phyloP scores from a whole-genome alignment of 164 flowering plant genomes.

The Annona cherimola region DNA sequence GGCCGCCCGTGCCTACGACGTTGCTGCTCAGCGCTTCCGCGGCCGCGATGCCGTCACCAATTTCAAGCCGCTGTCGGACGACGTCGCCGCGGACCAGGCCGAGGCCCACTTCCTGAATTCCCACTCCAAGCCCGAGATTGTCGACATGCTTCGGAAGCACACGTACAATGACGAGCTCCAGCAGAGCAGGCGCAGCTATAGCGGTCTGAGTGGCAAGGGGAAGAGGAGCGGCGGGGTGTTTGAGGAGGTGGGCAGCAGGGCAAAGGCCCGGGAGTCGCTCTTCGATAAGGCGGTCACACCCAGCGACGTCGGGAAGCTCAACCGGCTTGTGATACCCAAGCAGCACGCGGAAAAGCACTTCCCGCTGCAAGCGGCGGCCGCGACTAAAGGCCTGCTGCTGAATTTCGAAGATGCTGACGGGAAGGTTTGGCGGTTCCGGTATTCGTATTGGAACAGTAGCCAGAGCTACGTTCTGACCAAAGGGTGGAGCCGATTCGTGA shows the following conservation, averaged over 20 bases:
- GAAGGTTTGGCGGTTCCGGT: slow-evolving; percentile 82
- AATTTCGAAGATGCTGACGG: slow-evolving; percentile 66
- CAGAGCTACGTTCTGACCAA: slow-evolving; percentile 88
- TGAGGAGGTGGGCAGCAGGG: slow-evolving; percentile 2
- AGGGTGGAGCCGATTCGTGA: slow-evolving; percentile 91
- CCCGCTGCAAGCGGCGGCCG: slow-evolving; percentile 44
- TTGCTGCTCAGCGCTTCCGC: slow-evolving; percentile 80
- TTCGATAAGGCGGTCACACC: slow-evolving; percentile 92
- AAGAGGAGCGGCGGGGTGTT: neutral
- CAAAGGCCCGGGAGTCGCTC: slow-evolving; percentile 40
- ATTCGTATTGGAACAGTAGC: slow-evolving; percentile 91
- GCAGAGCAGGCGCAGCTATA: slow-evolving; percentile 48
- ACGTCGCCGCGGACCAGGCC: slow-evolving; percentile 27
- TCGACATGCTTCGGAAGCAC: slow-evolving; percentile 89
- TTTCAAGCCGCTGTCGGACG: slow-evolving; percentile 46
- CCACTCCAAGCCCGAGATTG: slow-evolving; percentile 85
- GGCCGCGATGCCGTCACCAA: slow-evolving; percentile 89
- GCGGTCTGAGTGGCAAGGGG: neutral
- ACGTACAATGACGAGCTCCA: slow-evolving; percentile 78
- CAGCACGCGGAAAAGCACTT: slow-evolving; percentile 90
- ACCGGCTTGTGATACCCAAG: slow-evolving; percentile 86
- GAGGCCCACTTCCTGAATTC: slow-evolving; percentile 52
- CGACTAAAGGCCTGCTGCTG: slow-evolving; percentile 51
- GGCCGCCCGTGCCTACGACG: slow-evolving; percentile 81
- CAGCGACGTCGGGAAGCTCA: slow-evolving; percentile 92